Conservation (phyloP, 371 early-diverging fungal genomes). For the Dentiscutata heterogama region DNA sequence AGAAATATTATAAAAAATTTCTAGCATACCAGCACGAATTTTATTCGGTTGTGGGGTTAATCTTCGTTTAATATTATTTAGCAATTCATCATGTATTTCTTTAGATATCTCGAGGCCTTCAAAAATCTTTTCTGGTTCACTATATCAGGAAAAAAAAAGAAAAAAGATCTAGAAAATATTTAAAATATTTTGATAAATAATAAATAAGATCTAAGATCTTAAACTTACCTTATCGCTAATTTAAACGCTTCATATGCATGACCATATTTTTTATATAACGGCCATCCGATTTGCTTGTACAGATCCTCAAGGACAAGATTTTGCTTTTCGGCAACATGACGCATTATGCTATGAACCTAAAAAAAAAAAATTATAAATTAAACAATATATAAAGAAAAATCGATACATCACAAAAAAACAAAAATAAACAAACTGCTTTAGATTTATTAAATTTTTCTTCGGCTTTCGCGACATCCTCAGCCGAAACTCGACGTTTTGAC, state of each 20-base stretch:
- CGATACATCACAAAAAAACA: not conserved
- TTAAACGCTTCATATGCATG: conserved; percentile 99
- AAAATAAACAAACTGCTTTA: conserved; percentile 79
- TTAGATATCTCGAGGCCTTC: conserved; percentile 78
- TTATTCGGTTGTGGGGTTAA: conserved; percentile 97
- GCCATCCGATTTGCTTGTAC: conserved; percentile 96
- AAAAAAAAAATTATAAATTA: not conserved
- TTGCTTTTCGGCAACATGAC: conserved; percentile 94
- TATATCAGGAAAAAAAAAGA: conserved; percentile 50
- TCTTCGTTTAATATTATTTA: conserved; percentile 87
- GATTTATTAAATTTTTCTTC: conserved; percentile 98
- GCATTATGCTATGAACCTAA: conserved; percentile 77
- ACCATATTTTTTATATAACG: conserved; percentile 97
- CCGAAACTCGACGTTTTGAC: conserved; percentile 97
- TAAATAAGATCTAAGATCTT: not conserved
- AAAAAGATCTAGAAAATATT: not conserved
- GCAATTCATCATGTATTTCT: conserved; percentile 78
- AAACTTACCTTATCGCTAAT: conserved; percentile 84
- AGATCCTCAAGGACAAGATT: conserved; percentile 85
- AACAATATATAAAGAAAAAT: not conserved
- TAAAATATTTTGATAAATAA: not conserved
- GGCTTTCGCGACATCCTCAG: conserved; percentile 95
- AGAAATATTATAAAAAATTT: conserved; percentile 1
- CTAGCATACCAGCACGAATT: conserved; percentile 87
- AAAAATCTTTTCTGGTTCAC: conserved; percentile 92